A percentile compares a stretch with the other conserved stretches of the same genome.
phyloP scores from a whole-genome alignment of 163 green algal genomes.

The Volvox carteri region DNA sequence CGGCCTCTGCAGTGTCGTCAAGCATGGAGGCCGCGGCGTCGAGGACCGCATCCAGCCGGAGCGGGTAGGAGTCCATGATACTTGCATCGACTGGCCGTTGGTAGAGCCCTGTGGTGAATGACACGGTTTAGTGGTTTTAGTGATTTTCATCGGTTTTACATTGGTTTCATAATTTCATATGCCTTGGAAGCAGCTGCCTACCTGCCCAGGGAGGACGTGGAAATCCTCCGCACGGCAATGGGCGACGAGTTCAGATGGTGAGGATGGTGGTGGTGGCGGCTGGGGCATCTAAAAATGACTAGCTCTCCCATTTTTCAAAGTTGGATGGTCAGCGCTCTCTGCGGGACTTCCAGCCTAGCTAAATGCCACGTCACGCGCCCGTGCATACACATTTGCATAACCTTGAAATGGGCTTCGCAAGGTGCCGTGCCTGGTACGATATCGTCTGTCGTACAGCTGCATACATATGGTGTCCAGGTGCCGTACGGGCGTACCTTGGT shows the following conservation, averaged over 20 bases:
- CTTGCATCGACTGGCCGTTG: not conserved
- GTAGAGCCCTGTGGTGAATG: not conserved
- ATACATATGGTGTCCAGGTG: no score
- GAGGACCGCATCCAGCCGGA: not conserved
- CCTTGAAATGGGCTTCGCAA: not conserved
- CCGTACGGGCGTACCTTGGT: not conserved
- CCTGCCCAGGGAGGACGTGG: not conserved
- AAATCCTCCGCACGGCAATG: not conserved
- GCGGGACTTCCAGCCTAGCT: no score
- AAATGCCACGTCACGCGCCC: no score
- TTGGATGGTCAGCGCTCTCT: no score
- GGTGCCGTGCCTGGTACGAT: not conserved
- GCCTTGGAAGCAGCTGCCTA: not conserved
- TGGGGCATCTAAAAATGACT: no score
- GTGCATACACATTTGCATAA: no score
- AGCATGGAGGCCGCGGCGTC: not conserved
- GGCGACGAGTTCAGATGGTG: not conserved
- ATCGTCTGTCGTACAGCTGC: no score
- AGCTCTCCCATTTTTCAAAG: no score
- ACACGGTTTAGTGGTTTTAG: not conserved
- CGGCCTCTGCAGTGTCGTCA: conserved; percentile 1
- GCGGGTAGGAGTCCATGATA: not conserved
- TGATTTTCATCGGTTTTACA: not conserved
- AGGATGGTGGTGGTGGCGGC: no score
- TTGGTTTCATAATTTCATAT: not conserved